phyloP scores from a whole-genome alignment of 345 rosid genomes.

The Eucalyptus pauciflora region DNA sequence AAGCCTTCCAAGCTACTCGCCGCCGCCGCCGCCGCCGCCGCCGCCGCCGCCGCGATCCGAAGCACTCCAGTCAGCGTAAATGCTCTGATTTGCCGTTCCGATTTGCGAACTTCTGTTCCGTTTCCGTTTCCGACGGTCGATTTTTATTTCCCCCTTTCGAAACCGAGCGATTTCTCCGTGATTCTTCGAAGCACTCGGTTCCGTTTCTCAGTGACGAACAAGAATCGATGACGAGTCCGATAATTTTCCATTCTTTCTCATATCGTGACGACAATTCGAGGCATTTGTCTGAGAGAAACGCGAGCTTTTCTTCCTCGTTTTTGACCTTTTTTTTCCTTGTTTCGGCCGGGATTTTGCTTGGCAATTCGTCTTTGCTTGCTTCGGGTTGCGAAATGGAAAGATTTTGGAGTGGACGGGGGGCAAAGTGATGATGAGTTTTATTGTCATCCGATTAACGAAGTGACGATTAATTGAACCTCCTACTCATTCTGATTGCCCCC shows the following conservation, averaged over 20 bases:
- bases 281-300: constrained; percentile 64
- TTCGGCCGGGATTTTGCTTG: background rate
- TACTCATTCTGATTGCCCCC: background rate
- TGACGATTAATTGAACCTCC: background rate
- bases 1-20: background rate
- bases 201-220: background rate
- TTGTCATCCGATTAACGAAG: background rate
- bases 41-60: background rate
- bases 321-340: background rate
- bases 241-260: constrained; percentile 21
- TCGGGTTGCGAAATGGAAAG: too few species aligned
- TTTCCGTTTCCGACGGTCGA: background rate
- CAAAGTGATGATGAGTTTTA: background rate
- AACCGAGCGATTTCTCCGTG: background rate
- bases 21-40: background rate
- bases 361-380: background rate
- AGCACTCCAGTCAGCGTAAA: background rate
- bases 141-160: background rate
- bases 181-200: background rate
- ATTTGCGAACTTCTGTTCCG: background rate
- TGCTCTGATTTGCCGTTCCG: background rate
- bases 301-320: background rate
- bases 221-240: constrained; percentile 59
- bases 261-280: constrained; percentile 52
- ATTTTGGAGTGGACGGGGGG: background rate